Conservation (phyloP, 2,329 filamentous ascomycete species). For the Aotearoamyces nothofagi region DNA sequence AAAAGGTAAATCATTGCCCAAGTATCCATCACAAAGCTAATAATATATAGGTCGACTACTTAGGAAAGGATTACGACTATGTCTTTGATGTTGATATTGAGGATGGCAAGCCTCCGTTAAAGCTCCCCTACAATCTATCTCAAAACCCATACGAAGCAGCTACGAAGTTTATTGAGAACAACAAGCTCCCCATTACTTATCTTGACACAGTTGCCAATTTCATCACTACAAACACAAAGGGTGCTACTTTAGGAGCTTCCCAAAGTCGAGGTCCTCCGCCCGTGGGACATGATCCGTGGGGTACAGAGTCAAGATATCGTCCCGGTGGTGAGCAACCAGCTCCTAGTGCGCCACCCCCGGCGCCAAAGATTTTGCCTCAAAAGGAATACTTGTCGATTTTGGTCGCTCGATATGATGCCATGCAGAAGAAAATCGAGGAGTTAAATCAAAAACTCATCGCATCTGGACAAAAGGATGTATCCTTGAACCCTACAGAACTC, state of each 20-base stretch:
- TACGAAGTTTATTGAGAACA: slow-evolving; percentile 77
- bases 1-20: slow-evolving; percentile 35
- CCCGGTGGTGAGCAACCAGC: slow-evolving; percentile 45
- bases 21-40: background rate
- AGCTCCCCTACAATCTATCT: slow-evolving; percentile 84
- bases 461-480: slow-evolving; percentile 55
- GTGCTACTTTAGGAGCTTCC: slow-evolving; percentile 60
- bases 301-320: slow-evolving; percentile 63
- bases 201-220: slow-evolving; percentile 88
- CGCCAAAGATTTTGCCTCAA: slow-evolving; percentile 55
- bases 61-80: slow-evolving; percentile 84
- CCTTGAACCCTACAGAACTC: slow-evolving; percentile 60
- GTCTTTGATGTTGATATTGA: slow-evolving; percentile 96
- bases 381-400: slow-evolving; percentile 65
- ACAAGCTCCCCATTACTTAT: slow-evolving; percentile 76
- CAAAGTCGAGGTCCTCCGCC: slow-evolving; percentile 24
- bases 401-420: slow-evolving; percentile 54
- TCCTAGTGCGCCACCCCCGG: slow-evolving; percentile 19
- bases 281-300: slow-evolving; percentile 55
- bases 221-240: slow-evolving; percentile 79
- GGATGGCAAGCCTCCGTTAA: slow-evolving; percentile 81
- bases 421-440: slow-evolving; percentile 62
- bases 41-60: slow-evolving; percentile 35
- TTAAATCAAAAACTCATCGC: slow-evolving; percentile 61
- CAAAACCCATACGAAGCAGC: slow-evolving; percentile 89